These are phyloP conservation scores for Funneliformis caledonium DNA, from an alignment of 371 early-diverging fungal species.

Conservation along the genomic window DNA sequence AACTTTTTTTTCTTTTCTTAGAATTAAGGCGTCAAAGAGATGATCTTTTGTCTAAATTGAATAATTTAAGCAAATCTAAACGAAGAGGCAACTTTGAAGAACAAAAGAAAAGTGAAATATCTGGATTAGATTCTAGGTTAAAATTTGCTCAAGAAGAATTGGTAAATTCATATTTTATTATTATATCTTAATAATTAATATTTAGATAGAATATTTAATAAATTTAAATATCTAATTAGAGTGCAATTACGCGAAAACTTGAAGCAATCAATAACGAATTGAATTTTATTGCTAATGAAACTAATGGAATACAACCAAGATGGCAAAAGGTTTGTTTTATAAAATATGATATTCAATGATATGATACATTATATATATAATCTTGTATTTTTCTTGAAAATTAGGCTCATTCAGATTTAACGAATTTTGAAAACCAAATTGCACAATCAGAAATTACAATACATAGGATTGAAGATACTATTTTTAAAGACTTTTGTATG, in stretches of 20 bases:
- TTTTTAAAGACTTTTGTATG: conserved; percentile 82
- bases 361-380: background rate
- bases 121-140: conserved; percentile 64
- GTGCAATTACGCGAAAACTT: conserved; percentile 53
- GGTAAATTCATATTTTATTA: conserved; percentile 43
- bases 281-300: conserved; percentile 47
- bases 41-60: conserved; percentile 69
- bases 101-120: conserved; percentile 59
- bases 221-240: conserved; percentile 32
- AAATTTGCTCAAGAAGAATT: conserved; percentile 64
- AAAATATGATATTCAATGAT: background rate
- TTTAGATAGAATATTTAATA: background rate
- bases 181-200: background rate
- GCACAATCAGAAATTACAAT: conserved; percentile 56
- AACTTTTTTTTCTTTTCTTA: conserved; percentile 7
- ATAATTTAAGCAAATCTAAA: conserved; percentile 71
- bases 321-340: conserved; percentile 43
- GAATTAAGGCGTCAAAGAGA: conserved; percentile 73
- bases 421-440: conserved; percentile 43
- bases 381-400: conserved; percentile 36
- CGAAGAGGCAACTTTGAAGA: conserved; percentile 74
- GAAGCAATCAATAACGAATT: conserved; percentile 54
- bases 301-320: conserved; percentile 50
- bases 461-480: conserved; percentile 66
- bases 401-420: conserved; percentile 40